phyloP scores from a whole-genome alignment of 768 basidiomycete species.

The Panaeolus cyanescens region DNA sequence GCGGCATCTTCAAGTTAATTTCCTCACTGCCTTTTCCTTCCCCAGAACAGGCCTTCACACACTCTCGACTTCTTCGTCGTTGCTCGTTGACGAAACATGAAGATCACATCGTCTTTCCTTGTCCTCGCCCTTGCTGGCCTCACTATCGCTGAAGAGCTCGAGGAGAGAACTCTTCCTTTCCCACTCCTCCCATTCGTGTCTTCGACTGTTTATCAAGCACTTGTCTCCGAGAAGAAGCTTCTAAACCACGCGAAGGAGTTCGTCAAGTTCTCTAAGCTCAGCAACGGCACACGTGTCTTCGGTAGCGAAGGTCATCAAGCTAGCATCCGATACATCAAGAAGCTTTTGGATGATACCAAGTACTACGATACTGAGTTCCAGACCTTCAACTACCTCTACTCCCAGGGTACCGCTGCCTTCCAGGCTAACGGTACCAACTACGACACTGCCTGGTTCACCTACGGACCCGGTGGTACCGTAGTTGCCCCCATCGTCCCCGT shows the following conservation, averaged over 20 bases:
- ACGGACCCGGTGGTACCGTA: conserved; percentile 24
- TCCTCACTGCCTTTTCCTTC: neutral
- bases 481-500: conserved; percentile 24
- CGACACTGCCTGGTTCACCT: conserved; percentile 20
- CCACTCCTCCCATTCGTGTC: conserved; percentile 3
- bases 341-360: conserved; percentile 23
- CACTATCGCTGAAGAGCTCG: conserved; percentile 4
- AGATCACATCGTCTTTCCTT: conserved; percentile 8
- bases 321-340: conserved; percentile 29
- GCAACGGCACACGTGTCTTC: conserved; percentile 27
- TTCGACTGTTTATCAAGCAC: neutral
- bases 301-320: conserved; percentile 31
- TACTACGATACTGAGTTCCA: conserved; percentile 29
- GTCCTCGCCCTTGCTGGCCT: conserved; percentile 8
- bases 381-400: conserved; percentile 30
- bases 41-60: neutral
- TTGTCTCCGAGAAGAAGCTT: conserved; percentile 18
- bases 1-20: neutral
- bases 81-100: conserved; percentile 1
- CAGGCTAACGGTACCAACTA: conserved; percentile 14
- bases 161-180: neutral
- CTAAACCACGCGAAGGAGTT: conserved; percentile 29
- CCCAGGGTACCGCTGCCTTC: conserved; percentile 22
- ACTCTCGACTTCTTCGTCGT: neutral
- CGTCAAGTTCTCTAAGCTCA: conserved; percentile 25